A percentile compares a stretch with the other conserved stretches of the same genome.
phyloP scores from a whole-genome alignment of 2,329 filamentous ascomycete species.

The Fusarium continuum region DNA sequence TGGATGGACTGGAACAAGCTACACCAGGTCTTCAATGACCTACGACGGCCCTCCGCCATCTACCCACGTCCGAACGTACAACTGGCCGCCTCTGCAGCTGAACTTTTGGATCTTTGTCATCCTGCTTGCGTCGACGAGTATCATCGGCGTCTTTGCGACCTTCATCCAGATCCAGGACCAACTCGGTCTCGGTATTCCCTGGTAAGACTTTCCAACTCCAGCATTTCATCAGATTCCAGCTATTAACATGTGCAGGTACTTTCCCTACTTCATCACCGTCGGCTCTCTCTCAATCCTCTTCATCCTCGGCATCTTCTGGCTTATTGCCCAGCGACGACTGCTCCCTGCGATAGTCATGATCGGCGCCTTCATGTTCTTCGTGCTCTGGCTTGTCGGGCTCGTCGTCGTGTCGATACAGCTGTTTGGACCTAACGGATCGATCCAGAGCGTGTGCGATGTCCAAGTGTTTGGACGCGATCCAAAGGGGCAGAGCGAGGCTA shows the following conservation, averaged over 20 bases:
- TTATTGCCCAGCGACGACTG: slow-evolving; percentile 69
- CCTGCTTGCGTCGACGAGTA: slow-evolving; percentile 65
- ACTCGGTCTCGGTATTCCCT: slow-evolving; percentile 65
- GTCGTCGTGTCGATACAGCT: slow-evolving; percentile 70
- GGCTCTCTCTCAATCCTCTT: slow-evolving; percentile 69
- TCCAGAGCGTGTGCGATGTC: slow-evolving; percentile 68
- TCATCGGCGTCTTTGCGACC: slow-evolving; percentile 68
- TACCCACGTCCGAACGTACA: slow-evolving; percentile 66
- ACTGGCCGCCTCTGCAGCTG: slow-evolving; percentile 74
- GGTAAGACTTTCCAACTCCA: slow-evolving; percentile 55
- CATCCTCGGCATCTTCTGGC: slow-evolving; percentile 70
- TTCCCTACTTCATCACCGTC: slow-evolving; percentile 71
- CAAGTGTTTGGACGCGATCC: slow-evolving; percentile 63
- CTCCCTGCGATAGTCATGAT: slow-evolving; percentile 70
- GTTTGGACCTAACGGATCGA: slow-evolving; percentile 66
- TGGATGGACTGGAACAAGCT: slow-evolving; percentile 33
- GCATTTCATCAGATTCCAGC: no score
- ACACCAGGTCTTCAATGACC: slow-evolving; percentile 53
- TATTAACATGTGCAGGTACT: slow-evolving; percentile 62
- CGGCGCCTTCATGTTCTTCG: slow-evolving; percentile 71
- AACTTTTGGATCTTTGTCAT: slow-evolving; percentile 75
- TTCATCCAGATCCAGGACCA: slow-evolving; percentile 69
- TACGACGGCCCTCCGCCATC: slow-evolving; percentile 54
- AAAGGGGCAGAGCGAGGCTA: slow-evolving; percentile 61
- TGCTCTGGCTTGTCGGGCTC: slow-evolving; percentile 73